Evolutionary conservation across 2,329 filamentous ascomycete genomes (phyloP).

Genomic region (Ceratocystis variospora): DNA sequence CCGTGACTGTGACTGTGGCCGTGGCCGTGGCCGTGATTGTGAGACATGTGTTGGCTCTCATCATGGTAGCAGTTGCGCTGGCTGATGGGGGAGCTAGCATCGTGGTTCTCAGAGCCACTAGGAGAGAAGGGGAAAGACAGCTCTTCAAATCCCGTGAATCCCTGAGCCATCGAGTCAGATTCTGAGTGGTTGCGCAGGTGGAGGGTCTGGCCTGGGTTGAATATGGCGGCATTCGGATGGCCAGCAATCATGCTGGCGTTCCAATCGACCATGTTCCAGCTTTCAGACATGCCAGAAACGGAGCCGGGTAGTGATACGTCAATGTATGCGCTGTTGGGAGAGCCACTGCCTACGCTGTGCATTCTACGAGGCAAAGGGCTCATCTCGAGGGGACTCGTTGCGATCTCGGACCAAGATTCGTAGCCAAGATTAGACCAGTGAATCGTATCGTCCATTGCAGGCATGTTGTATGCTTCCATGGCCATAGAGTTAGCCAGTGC

Average conservation of each 20-base stretch:
- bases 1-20: slow-evolving; percentile 38
- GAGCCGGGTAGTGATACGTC: slow-evolving; percentile 74
- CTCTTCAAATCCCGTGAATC: slow-evolving; percentile 64
- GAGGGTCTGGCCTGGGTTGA: slow-evolving; percentile 82
- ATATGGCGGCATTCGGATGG: slow-evolving; percentile 51
- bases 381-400: slow-evolving; percentile 44
- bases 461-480: slow-evolving; percentile 51
- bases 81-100: slow-evolving; percentile 32
- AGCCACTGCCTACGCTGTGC: slow-evolving; percentile 33
- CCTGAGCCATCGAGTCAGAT: slow-evolving; percentile 47
- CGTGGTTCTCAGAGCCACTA: slow-evolving; percentile 42
- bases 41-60: slow-evolving; percentile 26
- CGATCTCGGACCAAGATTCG: slow-evolving; percentile 67
- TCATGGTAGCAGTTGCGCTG: slow-evolving; percentile 48
- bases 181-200: slow-evolving; percentile 74
- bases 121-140: slow-evolving; percentile 73
- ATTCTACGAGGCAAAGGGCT: slow-evolving; percentile 30
- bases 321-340: slow-evolving; percentile 46
- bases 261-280: slow-evolving; percentile 71
- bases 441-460: slow-evolving; percentile 43
- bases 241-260: slow-evolving; percentile 13
- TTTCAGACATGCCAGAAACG: slow-evolving; percentile 42
- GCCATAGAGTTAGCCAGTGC: slow-evolving; percentile 42
- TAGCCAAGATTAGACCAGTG: slow-evolving; percentile 49
- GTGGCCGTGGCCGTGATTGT: slow-evolving; percentile 46